Evolutionary conservation across 2,329 filamentous ascomycete species (phyloP).

Genomic region (Xylariaceae sp.): DNA sequence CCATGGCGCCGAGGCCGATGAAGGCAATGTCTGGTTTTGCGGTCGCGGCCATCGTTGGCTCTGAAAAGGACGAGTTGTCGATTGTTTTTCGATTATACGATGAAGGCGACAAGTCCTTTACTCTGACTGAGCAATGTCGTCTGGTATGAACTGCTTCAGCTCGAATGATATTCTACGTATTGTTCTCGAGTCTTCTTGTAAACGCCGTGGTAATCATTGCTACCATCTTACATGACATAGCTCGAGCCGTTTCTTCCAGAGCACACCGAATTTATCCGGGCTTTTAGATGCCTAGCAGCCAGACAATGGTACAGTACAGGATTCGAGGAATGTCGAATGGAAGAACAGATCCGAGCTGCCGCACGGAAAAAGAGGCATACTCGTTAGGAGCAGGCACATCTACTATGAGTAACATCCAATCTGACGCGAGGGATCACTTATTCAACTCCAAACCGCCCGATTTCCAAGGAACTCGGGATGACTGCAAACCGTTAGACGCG

Average conservation of each 20-base stretch:
- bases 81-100: background rate
- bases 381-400: no score
- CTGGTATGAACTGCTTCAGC: background rate
- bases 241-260: no score
- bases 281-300: no score
- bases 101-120: background rate
- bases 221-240: background rate
- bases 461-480: background rate
- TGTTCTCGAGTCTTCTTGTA: background rate
- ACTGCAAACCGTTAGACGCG: background rate
- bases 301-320: no score
- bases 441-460: no score
- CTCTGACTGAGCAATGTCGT: background rate
- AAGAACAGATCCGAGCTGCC: no score
- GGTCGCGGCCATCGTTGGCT: conserved; percentile 23
- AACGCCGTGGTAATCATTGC: background rate
- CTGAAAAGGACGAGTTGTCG: background rate
- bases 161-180: background rate
- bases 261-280: no score
- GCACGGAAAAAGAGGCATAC: no score
- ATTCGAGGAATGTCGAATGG: no score
- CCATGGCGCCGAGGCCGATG: conserved; percentile 75
- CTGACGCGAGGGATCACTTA: no score
- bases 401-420: no score
- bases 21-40: conserved; percentile 50